phyloP scores from a whole-genome alignment of 2,329 filamentous ascomycete species.

The Alternaria atra region DNA sequence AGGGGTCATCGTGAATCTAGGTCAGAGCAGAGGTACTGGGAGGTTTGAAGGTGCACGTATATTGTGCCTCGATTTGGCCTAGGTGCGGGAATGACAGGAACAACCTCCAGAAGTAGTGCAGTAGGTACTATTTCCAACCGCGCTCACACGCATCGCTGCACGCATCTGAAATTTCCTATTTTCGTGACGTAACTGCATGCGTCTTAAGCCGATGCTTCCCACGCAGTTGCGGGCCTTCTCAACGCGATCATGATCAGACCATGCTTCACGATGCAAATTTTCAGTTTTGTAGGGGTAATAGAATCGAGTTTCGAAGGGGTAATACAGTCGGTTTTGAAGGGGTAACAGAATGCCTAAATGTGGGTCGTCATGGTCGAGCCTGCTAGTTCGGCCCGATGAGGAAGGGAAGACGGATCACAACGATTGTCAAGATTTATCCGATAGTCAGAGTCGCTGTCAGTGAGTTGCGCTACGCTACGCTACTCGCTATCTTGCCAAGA shows the following conservation, averaged over 20 bases:
- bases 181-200: constrained; percentile 17
- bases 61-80: neutral
- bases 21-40: neutral
- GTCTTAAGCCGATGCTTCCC: constrained; percentile 35
- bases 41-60: neutral
- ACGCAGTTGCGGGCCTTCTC: constrained; percentile 12
- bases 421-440: neutral
- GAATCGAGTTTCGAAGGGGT: constrained; percentile 45
- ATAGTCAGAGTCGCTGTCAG: constrained; percentile 5
- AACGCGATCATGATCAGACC: constrained; percentile 1
- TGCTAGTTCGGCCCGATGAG: constrained; percentile 25
- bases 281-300: constrained; percentile 52
- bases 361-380: constrained; percentile 18
- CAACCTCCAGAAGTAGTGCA: neutral
- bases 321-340: constrained; percentile 45
- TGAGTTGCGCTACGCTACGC: constrained; percentile 7
- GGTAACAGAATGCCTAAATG: constrained; percentile 35
- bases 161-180: constrained; percentile 12
- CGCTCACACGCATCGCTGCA: neutral
- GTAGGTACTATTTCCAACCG: neutral
- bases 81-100: neutral
- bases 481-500: constrained; percentile 11
- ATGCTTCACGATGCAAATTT: constrained; percentile 34
- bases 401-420: constrained; percentile 20
- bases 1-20: neutral